Base-by-base conservation (phyloP, 1,284 basidiomycete genomes). In the Apiotrichum laibachii region DNA sequence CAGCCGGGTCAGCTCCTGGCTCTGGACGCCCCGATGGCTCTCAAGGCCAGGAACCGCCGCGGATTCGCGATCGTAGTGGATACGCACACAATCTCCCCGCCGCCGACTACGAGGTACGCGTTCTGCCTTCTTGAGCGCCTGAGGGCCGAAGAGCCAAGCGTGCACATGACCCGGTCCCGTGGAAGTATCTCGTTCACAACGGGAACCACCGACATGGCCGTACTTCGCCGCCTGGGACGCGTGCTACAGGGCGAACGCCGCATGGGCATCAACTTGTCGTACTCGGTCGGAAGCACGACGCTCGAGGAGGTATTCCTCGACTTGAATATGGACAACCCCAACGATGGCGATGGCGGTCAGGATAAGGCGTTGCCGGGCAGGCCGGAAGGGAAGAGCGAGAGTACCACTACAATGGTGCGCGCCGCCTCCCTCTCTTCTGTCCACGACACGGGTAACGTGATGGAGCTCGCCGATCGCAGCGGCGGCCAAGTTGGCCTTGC, bases 251-350 rank as follows among this genome's bases (percentile, higher is more conserved):
- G 12, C 16, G 16, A n/a, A 33, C 52, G 59, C 3, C 26, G n/a
- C 7, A n/a, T 22, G 13, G 43, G 52, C 26, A 16, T n/a, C 12
- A 34, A 56, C 12, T 9, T 63, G 4, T 82, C 82, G 0, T 89
- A 88, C 68, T 86, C 89, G 52, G 80, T 90, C 10, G 77, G 86
- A 21, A 85, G 86, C 3, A 86, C 88, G 1, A 85, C 87, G 7
- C 86, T 91, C 52, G 89, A 90, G 68, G 87, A 89, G 57, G 87
- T 91, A 44, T 91, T 91, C 78, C 79, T 91, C 10, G 81, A 83
- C 48, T 77, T 91, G 34, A 89, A 81, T 54, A 77, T 80, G 35
- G 79, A 84, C 44, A 74, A 63, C 9, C 7, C 11, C 9, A n/a
- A 34, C 9, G 26, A 34, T 13, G 16, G 12, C 16, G 46, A 47